phyloP scores from a whole-genome alignment of 2,329 filamentous ascomycete species.

The Chrysoporthe cubensis region DNA sequence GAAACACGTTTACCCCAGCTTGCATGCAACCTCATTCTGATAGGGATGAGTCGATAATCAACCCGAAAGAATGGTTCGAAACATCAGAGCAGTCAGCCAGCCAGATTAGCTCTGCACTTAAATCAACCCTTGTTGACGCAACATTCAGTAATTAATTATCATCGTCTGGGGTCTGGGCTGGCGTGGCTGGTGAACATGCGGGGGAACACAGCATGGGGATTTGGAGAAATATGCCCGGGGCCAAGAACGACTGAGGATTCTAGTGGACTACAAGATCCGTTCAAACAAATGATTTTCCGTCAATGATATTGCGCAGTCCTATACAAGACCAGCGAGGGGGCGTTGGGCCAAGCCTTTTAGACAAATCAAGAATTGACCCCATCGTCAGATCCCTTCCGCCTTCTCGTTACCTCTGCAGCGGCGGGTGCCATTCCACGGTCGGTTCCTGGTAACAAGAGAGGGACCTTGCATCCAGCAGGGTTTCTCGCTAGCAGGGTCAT shows the following conservation, averaged over 20 bases:
- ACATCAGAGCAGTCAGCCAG: neutral
- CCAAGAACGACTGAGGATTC: neutral
- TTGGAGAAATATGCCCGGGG: neutral
- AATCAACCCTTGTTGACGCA: neutral
- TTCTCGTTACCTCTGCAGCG: neutral
- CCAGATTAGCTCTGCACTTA: neutral
- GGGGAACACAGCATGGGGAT: slow-evolving; percentile 8
- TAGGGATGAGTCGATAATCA: too few species aligned
- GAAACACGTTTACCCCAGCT: neutral
- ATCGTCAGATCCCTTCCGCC: slow-evolving; percentile 1
- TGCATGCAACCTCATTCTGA: neutral
- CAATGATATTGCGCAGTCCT: slow-evolving; percentile 17
- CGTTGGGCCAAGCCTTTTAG: slow-evolving; percentile 16
- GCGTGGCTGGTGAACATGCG: slow-evolving; percentile 6
- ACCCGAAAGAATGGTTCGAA: neutral
- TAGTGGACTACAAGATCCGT: neutral
- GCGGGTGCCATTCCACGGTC: neutral
- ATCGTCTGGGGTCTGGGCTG: neutral
- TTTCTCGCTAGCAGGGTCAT: neutral
- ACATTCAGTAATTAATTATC: neutral
- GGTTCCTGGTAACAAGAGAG: neutral
- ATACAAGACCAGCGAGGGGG: slow-evolving; percentile 7
- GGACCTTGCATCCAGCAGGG: neutral
- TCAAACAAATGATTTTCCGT: slow-evolving; percentile 16
- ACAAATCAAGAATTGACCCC: neutral